These are phyloP conservation scores for Kodamaea plutei DNA, from an alignment of 1,139 yeast species.

Conservation along the genomic window DNA sequence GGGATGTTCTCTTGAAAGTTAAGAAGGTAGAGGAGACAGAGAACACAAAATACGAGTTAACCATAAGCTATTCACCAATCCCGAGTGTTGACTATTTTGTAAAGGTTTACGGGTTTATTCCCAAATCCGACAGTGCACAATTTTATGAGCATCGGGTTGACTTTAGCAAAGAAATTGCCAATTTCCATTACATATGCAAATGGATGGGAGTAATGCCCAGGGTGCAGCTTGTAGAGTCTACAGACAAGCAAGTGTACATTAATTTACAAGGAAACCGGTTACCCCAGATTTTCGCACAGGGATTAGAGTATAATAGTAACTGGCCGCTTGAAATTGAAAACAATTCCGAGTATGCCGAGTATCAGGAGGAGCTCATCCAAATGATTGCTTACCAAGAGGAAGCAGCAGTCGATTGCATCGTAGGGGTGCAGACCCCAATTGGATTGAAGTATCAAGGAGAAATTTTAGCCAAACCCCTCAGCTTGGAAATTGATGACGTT, in stretches of 20 bases:
- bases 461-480: too few relatives aligned
- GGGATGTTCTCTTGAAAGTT: constrained; percentile 43
- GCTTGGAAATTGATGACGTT: too few relatives aligned
- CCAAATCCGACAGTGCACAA: constrained; percentile 16
- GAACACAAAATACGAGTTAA: constrained; percentile 29
- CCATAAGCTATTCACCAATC: constrained; percentile 46
- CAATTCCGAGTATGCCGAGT: constrained; percentile 9
- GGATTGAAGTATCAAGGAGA: constrained; percentile 15
- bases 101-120: constrained; percentile 59
- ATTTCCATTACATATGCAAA: constrained; percentile 11
- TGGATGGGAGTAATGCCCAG: constrained; percentile 19
- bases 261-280: constrained; percentile 12
- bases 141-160: constrained; percentile 10
- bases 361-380: constrained; percentile 9
- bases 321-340: constrained; percentile 13
- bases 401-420: constrained; percentile 10
- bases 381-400: constrained; percentile 15
- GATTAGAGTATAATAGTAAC: constrained; percentile 14
- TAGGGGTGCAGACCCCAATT: constrained; percentile 13
- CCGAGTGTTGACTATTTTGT: constrained; percentile 47
- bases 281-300: constrained; percentile 16
- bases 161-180: constrained; percentile 5
- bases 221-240: constrained; percentile 9
- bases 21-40: constrained; percentile 16
- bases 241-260: constrained; percentile 6